Conservation (phyloP, 768 basidiomycete genomes). For the Dioszegia aurantiaca region DNA sequence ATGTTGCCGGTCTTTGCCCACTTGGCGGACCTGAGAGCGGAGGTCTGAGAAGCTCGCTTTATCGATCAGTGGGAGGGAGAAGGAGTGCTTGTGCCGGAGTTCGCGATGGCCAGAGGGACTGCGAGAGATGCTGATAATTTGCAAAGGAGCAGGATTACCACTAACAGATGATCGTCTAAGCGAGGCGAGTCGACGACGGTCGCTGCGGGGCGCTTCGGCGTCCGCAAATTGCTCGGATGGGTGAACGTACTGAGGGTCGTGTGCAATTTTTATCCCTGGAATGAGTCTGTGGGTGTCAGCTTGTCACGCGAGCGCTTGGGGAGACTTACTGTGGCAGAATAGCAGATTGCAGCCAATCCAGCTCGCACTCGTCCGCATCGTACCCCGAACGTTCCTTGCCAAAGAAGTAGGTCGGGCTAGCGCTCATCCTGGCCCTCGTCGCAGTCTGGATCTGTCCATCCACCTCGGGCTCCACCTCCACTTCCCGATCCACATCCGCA, state of each 20-base stretch:
- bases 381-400: slow-evolving; percentile 9
- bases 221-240: slow-evolving; percentile 14
- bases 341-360: slow-evolving; percentile 40
- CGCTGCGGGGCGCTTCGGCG: slow-evolving; percentile 4
- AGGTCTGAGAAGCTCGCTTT: slow-evolving; percentile 27
- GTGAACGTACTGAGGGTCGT: neutral
- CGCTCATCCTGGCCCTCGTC: slow-evolving; percentile 33
- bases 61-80: slow-evolving; percentile 30
- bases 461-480: slow-evolving; percentile 9
- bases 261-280: slow-evolving; percentile 17
- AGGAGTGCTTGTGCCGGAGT: slow-evolving; percentile 26
- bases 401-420: slow-evolving; percentile 34
- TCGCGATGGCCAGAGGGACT: slow-evolving; percentile 1
- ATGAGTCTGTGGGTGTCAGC: slow-evolving; percentile 28
- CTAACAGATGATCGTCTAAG: neutral
- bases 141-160: neutral
- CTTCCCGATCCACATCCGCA: neutral
- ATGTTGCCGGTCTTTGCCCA: slow-evolving; percentile 19
- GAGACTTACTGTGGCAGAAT: slow-evolving; percentile 33
- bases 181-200: neutral
- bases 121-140: neutral
- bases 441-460: slow-evolving; percentile 7
- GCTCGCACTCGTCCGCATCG: slow-evolving; percentile 23
- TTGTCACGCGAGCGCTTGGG: neutral
- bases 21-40: slow-evolving; percentile 17